phyloP scores from a whole-genome alignment of 176 grass and related monocot genomes.

The Luzula sylvatica region DNA sequence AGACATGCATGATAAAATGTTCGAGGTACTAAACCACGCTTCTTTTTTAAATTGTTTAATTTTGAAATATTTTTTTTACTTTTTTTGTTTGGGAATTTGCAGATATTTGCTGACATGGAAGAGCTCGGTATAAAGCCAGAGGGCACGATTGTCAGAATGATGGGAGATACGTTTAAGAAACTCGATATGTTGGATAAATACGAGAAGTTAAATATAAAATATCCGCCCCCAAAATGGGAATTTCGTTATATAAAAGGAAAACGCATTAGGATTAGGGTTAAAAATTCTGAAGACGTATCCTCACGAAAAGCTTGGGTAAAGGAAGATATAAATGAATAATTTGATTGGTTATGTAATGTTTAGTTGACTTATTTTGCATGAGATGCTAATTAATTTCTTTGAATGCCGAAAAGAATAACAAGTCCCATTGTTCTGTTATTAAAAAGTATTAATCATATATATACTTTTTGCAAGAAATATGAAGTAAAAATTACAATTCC shows the following conservation, averaged over 20 bases:
- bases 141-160: conserved; percentile 63
- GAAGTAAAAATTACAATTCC: no score
- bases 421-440: no score
- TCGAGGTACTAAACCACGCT: conserved; percentile 59
- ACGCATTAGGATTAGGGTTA: conserved; percentile 58
- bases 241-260: conserved; percentile 78
- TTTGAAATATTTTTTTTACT: neutral
- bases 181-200: conserved; percentile 85
- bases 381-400: neutral
- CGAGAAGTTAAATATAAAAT: conserved; percentile 74
- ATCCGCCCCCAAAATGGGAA: conserved; percentile 73
- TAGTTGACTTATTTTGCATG: neutral
- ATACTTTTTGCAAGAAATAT: no score
- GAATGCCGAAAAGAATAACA: no score
- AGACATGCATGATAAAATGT: conserved; percentile 71
- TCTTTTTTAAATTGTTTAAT: neutral
- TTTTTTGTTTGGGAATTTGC: neutral
- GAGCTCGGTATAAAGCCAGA: conserved; percentile 81
- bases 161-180: conserved; percentile 68
- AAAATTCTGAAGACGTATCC: neutral
- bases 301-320: neutral
- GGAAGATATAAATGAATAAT: neutral
- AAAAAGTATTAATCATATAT: no score
- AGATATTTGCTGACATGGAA: conserved; percentile 98
- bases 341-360: neutral